phyloP scores from a whole-genome alignment of 768 basidiomycete species.

The Mycena filopes region DNA sequence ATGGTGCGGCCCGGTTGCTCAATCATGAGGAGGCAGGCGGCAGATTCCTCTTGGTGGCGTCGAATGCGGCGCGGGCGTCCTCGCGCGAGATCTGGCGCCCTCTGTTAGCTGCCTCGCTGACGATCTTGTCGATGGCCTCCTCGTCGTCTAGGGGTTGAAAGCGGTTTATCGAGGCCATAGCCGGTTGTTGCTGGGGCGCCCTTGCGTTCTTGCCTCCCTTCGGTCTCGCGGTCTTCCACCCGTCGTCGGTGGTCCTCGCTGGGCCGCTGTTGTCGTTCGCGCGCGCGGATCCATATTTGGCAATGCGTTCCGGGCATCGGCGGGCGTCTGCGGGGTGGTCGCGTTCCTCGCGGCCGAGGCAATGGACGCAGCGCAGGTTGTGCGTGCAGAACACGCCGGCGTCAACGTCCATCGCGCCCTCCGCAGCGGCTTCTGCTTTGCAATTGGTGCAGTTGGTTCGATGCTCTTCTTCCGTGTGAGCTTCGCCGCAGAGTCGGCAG shows the following conservation, averaged over 20 bases:
- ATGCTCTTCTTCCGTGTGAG: conserved; percentile 15
- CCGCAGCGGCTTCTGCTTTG: background rate
- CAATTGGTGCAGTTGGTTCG: background rate
- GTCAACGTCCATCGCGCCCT: conserved; percentile 5
- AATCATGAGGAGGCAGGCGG: background rate
- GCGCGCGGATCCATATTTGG: background rate
- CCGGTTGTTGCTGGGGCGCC: background rate
- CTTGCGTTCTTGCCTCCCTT: background rate
- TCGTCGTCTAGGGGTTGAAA: background rate
- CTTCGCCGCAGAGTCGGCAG: conserved; percentile 18
- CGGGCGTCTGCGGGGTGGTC: conserved; percentile 5
- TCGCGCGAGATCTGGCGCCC: background rate
- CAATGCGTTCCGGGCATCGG: conserved; percentile 17
- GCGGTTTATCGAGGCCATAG: background rate
- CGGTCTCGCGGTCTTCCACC: conserved; percentile 1
- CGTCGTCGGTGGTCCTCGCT: background rate
- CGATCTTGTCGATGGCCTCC: background rate
- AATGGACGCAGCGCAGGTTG: conserved; percentile 3
- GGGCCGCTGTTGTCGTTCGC: background rate
- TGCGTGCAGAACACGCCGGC: background rate
- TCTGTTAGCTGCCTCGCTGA: background rate
- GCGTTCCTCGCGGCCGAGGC: background rate
- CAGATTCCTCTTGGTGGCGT: background rate
- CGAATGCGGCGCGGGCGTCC: background rate
- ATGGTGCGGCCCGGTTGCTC: background rate